Percentiles rank a stretch among this genome's conserved stretches.
phyloP scores from a whole-genome alignment of 2,329 filamentous ascomycete species.

The Penicillium sp. region DNA sequence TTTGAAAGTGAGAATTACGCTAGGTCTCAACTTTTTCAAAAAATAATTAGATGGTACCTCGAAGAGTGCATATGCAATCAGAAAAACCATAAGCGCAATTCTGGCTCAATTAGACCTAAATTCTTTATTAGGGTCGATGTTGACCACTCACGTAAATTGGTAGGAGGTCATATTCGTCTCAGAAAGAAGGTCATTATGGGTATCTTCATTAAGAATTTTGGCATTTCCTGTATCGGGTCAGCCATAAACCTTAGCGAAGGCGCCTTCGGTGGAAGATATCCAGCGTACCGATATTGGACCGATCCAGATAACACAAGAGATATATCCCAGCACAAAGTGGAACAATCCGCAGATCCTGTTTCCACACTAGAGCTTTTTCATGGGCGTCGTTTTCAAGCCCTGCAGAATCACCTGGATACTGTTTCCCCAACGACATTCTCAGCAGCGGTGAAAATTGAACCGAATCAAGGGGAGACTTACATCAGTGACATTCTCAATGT shows the following conservation, averaged over 20 bases:
- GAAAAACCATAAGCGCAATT: conserved; percentile 54
- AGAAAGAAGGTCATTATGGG: conserved; percentile 64
- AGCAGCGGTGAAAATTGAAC: not conserved
- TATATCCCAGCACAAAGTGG: conserved; percentile 68
- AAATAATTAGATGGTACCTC: conserved; percentile 57
- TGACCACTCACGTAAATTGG: conserved; percentile 57
- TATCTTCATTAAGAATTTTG: conserved; percentile 66
- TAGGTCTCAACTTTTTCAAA: conserved; percentile 53
- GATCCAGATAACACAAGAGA: conserved; percentile 69
- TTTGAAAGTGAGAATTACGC: conserved; percentile 29
- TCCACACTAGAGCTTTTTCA: conserved; percentile 52
- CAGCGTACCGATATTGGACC: conserved; percentile 65
- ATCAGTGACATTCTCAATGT: conserved; percentile 20
- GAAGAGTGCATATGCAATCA: conserved; percentile 54
- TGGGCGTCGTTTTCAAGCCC: conserved; percentile 17
- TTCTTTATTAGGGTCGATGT: not conserved
- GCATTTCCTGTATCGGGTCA: conserved; percentile 55
- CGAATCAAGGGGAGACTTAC: conserved; percentile 12
- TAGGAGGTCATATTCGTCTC: conserved; percentile 65
- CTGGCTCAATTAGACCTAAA: conserved; percentile 25
- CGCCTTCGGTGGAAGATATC: too few species aligned
- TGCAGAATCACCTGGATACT: conserved; percentile 13
- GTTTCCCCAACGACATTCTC: not conserved
- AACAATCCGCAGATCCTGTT: conserved; percentile 67
- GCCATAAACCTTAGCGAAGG: not conserved